Evolutionary conservation across 2,329 filamentous ascomycete genomes (phyloP).

Genomic region (Aspergillus japonicus): DNA sequence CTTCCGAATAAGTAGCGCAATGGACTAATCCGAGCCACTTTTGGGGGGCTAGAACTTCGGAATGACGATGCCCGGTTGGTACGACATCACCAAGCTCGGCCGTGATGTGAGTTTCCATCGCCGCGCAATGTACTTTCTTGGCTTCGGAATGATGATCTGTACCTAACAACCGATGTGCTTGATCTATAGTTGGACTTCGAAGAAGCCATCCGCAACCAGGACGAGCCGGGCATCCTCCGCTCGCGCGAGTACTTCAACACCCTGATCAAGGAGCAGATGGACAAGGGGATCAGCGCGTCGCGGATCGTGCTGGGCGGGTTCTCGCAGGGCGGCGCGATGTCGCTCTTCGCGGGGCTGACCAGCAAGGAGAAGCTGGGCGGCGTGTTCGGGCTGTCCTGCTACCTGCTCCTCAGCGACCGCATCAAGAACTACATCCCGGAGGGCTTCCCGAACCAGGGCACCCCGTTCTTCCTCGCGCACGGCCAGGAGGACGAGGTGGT

Average conservation of each 20-base stretch:
- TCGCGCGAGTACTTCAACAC: slow-evolving; percentile 74
- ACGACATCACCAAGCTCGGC: slow-evolving; percentile 49
- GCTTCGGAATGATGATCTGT: background rate
- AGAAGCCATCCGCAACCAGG: slow-evolving; percentile 43
- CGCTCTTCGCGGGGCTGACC: slow-evolving; percentile 77
- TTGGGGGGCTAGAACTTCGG: slow-evolving; percentile 61
- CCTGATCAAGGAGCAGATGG: slow-evolving; percentile 77
- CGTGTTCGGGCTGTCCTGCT: slow-evolving; percentile 81
- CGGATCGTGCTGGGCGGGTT: slow-evolving; percentile 74
- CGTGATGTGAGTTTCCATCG: slow-evolving; percentile 35
- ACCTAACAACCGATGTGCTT: background rate
- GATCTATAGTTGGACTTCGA: slow-evolving; percentile 39
- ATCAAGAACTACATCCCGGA: slow-evolving; percentile 58
- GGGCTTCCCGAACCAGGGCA: slow-evolving; percentile 65
- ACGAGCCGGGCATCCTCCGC: slow-evolving; percentile 68
- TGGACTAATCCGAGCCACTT: background rate
- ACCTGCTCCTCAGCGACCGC: slow-evolving; percentile 69
- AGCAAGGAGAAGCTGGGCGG: slow-evolving; percentile 74
- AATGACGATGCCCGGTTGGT: slow-evolving; percentile 73
- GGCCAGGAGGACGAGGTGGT: slow-evolving; percentile 77
- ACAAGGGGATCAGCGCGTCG: slow-evolving; percentile 74
- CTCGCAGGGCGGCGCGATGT: slow-evolving; percentile 80
- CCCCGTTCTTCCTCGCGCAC: slow-evolving; percentile 85
- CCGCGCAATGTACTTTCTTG: background rate
- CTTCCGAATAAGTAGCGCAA: background rate